Evolutionary conservation across 2,329 filamentous ascomycete genomes (phyloP).

Genomic region (Ilyonectria destructans): DNA sequence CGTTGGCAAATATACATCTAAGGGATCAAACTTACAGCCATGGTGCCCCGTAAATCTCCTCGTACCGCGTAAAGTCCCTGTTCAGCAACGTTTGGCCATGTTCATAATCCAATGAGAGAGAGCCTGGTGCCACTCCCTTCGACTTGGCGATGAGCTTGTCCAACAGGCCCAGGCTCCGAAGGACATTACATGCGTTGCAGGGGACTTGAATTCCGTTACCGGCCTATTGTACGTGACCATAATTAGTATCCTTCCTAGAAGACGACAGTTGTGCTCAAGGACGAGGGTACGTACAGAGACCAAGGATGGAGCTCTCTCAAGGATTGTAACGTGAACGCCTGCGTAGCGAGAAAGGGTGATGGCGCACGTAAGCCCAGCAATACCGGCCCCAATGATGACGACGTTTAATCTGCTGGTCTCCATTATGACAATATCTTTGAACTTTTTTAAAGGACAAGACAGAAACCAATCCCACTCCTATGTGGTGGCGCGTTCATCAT

Average conservation of each 20-base stretch:
- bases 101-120: slow-evolving; percentile 9
- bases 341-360: slow-evolving; percentile 28
- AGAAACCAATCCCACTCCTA: neutral
- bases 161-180: slow-evolving; percentile 38
- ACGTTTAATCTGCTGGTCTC: slow-evolving; percentile 9
- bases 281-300: neutral
- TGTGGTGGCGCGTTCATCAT: neutral
- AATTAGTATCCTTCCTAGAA: neutral
- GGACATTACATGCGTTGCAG: slow-evolving; percentile 36
- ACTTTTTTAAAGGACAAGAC: neutral
- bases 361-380: slow-evolving; percentile 34
- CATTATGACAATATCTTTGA: neutral
- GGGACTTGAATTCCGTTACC: slow-evolving; percentile 41
- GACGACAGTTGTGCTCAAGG: neutral
- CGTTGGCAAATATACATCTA: neutral
- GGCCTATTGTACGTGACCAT: slow-evolving; percentile 11
- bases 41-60: slow-evolving; percentile 37
- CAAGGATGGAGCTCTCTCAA: slow-evolving; percentile 18
- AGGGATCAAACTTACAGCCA: slow-evolving; percentile 36
- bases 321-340: slow-evolving; percentile 27
- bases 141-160: slow-evolving; percentile 22
- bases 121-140: neutral
- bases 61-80: slow-evolving; percentile 25
- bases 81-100: slow-evolving; percentile 17
- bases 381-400: slow-evolving; percentile 37